These are phyloP conservation scores for Echium plantagineum DNA, from an alignment of 257 asterid genomes.

Conservation along the genomic window DNA sequence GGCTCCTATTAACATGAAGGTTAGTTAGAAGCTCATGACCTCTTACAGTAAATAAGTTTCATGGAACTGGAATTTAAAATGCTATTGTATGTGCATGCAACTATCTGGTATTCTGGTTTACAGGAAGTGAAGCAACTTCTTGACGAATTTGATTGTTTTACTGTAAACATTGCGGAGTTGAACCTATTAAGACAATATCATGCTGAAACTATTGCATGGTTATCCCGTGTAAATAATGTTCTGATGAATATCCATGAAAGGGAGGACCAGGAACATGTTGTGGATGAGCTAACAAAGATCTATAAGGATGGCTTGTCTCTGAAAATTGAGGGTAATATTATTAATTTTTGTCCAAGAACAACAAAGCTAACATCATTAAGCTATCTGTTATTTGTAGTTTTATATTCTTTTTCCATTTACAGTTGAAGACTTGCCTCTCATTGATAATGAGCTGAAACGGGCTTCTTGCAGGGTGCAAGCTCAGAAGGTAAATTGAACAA, in stretches of 20 bases:
- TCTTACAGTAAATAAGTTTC: not conserved
- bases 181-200: slow-evolving; percentile 49
- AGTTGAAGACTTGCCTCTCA: slow-evolving; percentile 64
- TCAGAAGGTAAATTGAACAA: slow-evolving; percentile 40
- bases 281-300: slow-evolving; percentile 55
- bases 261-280: slow-evolving; percentile 65
- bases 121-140: slow-evolving; percentile 62
- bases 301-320: slow-evolving; percentile 52
- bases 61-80: not conserved
- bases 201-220: slow-evolving; percentile 65
- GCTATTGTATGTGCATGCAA: slow-evolving; percentile 12
- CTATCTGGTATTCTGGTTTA: slow-evolving; percentile 13
- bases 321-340: slow-evolving; percentile 52
- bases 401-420: slow-evolving; percentile 13
- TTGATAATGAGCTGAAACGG: slow-evolving; percentile 65
- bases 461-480: slow-evolving; percentile 78
- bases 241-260: slow-evolving; percentile 41
- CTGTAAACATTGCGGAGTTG: slow-evolving; percentile 64
- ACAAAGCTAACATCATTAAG: not conserved
- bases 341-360: slow-evolving; percentile 7
- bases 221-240: slow-evolving; percentile 42
- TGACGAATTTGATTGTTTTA: slow-evolving; percentile 50
- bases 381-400: not conserved
- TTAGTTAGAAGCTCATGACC: slow-evolving; percentile 25
- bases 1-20: slow-evolving; percentile 47